Percentiles rank a stretch among this genome's conserved stretches.
Conservation (phyloP, 2,329 filamentous ascomycete species). For the Fusarium nanum region DNA sequence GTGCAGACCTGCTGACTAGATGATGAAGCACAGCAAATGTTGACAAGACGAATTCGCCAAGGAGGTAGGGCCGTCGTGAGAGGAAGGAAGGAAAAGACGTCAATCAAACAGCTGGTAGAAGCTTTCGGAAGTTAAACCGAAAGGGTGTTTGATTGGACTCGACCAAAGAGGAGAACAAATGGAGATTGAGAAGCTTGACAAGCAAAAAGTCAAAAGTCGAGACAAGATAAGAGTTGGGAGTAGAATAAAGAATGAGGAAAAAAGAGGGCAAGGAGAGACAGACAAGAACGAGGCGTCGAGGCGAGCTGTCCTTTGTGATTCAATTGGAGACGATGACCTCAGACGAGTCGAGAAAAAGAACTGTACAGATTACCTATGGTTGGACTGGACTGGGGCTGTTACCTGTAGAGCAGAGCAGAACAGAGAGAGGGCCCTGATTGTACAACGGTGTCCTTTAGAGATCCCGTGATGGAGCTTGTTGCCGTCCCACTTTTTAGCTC, state of each 20-base stretch:
- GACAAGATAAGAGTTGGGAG: slow-evolving; percentile 9
- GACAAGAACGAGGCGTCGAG: slow-evolving; percentile 31
- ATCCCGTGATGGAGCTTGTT: slow-evolving; percentile 51
- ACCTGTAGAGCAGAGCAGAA: not conserved
- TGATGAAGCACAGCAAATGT: slow-evolving; percentile 24
- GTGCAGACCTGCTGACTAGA: slow-evolving; percentile 47
- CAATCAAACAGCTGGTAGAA: slow-evolving; percentile 17
- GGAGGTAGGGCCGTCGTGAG: slow-evolving; percentile 4
- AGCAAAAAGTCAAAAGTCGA: slow-evolving; percentile 15
- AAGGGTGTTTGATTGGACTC: slow-evolving; percentile 14
- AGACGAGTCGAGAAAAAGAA: slow-evolving; percentile 32
- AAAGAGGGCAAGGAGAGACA: slow-evolving; percentile 40
- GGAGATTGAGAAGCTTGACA: slow-evolving; percentile 27
- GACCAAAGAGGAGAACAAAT: slow-evolving; percentile 26
- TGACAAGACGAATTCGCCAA: slow-evolving; percentile 1
- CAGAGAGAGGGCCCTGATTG: slow-evolving; percentile 23
- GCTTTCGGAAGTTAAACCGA: slow-evolving; percentile 19
- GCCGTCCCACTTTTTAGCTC: slow-evolving; percentile 45
- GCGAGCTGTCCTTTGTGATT: slow-evolving; percentile 44
- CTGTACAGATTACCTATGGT: not conserved
- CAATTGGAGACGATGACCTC: slow-evolving; percentile 50
- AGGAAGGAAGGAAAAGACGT: slow-evolving; percentile 4
- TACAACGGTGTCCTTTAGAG: slow-evolving; percentile 56
- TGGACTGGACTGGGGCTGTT: not conserved
- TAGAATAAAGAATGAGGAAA: slow-evolving; percentile 21